Conservation (phyloP, 768 basidiomycete genomes). For the Trametes cubensis region DNA sequence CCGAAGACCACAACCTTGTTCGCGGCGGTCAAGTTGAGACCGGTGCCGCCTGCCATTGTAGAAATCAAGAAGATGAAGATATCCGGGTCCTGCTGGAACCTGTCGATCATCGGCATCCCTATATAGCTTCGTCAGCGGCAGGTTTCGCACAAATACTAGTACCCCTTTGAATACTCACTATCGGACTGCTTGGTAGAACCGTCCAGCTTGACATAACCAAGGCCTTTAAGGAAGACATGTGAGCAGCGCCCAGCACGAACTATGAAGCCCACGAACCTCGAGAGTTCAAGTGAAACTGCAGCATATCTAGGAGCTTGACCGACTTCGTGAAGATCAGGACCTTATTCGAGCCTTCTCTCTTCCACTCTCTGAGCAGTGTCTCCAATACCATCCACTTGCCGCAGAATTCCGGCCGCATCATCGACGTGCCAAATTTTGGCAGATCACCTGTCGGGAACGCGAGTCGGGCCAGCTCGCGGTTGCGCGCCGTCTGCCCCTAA, state of each 20-base stretch:
- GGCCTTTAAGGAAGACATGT: slow-evolving; percentile 32
- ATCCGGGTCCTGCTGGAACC: slow-evolving; percentile 73
- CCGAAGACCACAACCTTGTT: slow-evolving; percentile 95
- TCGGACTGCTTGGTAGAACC: slow-evolving; percentile 63
- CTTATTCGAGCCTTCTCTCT: slow-evolving; percentile 71
- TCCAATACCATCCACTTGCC: slow-evolving; percentile 86
- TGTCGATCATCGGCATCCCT: slow-evolving; percentile 89
- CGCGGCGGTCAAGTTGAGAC: slow-evolving; percentile 86
- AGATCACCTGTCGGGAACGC: slow-evolving; percentile 61
- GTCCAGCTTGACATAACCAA: slow-evolving; percentile 74
- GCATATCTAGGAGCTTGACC: slow-evolving; percentile 85
- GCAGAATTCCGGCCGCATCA: slow-evolving; percentile 67
- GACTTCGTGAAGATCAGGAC: slow-evolving; percentile 94
- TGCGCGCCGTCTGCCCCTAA: slow-evolving; percentile 46
- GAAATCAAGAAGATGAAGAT: slow-evolving; percentile 87
- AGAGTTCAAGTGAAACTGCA: slow-evolving; percentile 71
- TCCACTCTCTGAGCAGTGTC: slow-evolving; percentile 65
- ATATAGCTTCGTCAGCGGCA: slow-evolving; percentile 7
- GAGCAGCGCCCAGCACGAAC: neutral
- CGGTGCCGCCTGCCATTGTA: slow-evolving; percentile 89
- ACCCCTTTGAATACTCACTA: neutral
- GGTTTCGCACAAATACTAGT: neutral
- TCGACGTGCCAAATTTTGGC: slow-evolving; percentile 64
- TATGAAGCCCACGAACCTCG: slow-evolving; percentile 43
- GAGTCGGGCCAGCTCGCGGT: slow-evolving; percentile 61